Base-by-base conservation (phyloP, 140 eudicot species). In the Ambrosia hybrid region DNA sequence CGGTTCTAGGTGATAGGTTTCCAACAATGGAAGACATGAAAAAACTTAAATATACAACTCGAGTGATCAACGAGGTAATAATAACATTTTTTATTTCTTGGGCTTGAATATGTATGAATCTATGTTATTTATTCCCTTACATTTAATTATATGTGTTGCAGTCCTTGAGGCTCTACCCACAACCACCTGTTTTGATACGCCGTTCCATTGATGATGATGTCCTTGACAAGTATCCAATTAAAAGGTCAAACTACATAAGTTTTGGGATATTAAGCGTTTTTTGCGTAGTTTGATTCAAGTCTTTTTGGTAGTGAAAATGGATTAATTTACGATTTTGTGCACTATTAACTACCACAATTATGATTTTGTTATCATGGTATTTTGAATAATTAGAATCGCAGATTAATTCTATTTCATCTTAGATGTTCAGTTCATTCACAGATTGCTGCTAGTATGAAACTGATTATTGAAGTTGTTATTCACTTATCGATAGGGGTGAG, bases 121-220 rank as follows among this genome's bases (percentile, higher is more conserved):
- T 49, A 30, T 51, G 26, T n/a, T 69, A 56, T 61, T 57, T 39
- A 62, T 61, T 49, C 53, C 34, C 74, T 68, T 62, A 67, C 8
- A 9, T 49, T 53, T 13, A 39, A 59, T 66, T 58, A 59, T 66
- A 49, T 57, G 46, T 3, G 61, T 80, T 73, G 52, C 80, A 93
- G 99, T 93, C 99, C 3, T 72, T 93, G 85, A 90, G 96, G 80
- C 97, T 93, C 38, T 93, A 93, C 71, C 98, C 98, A 52, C 98
- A 93, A 76, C 98, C 98, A 46, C 98, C 98, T 59, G 97, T 93
- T 76, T 72, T 93, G 51, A 93, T 90, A 70, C 99, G 98, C 1
- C 99, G 97, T 65, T 90, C 97, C 59, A 79, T 90, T 48, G 91
- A 82, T 49, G 87, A 86, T 58, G 97, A 90, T 76, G 49, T 79